Percentiles rank a stretch among this genome's conserved stretches.
These are phyloP conservation scores for Botrytis fabae DNA, from an alignment of 2,329 filamentous ascomycete species.

Conservation along the genomic window DNA sequence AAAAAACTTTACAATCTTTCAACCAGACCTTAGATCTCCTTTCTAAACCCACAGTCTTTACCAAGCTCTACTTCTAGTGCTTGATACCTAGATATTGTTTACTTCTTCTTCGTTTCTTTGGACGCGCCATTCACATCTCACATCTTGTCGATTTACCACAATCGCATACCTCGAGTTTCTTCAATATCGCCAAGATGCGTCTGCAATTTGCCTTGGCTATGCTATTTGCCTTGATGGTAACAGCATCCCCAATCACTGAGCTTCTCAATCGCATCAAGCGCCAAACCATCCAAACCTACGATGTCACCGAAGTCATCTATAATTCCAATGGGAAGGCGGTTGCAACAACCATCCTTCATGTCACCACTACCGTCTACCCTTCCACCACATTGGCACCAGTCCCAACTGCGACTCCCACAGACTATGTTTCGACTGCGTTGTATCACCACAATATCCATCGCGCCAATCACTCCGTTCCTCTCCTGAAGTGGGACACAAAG, in stretches of 20 bases:
- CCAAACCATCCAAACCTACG: constrained; percentile 19
- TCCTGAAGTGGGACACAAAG: constrained; percentile 15
- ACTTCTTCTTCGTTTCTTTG: neutral
- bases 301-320: constrained; percentile 21
- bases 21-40: neutral
- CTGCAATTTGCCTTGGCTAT: constrained; percentile 16
- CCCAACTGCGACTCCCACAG: constrained; percentile 22
- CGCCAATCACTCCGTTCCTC: constrained; percentile 23
- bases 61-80: constrained; percentile 20
- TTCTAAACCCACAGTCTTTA: constrained; percentile 12
- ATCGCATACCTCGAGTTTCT: neutral
- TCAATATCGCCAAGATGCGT: constrained; percentile 15
- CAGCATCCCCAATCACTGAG: constrained; percentile 19
- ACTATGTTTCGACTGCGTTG: constrained; percentile 23
- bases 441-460: constrained; percentile 25
- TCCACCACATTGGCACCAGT: constrained; percentile 22
- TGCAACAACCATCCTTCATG: constrained; percentile 15
- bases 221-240: constrained; percentile 17
- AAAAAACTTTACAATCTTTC: constrained; percentile 2
- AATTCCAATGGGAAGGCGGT: constrained; percentile 18
- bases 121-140: constrained; percentile 6
- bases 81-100: constrained; percentile 5
- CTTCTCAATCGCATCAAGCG: constrained; percentile 11
- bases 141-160: constrained; percentile 9
- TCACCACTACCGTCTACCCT: constrained; percentile 22